Evolutionary conservation across 2,329 filamentous ascomycete species (phyloP).

Genomic region (Dryadomyces quercus-mongolicae): DNA sequence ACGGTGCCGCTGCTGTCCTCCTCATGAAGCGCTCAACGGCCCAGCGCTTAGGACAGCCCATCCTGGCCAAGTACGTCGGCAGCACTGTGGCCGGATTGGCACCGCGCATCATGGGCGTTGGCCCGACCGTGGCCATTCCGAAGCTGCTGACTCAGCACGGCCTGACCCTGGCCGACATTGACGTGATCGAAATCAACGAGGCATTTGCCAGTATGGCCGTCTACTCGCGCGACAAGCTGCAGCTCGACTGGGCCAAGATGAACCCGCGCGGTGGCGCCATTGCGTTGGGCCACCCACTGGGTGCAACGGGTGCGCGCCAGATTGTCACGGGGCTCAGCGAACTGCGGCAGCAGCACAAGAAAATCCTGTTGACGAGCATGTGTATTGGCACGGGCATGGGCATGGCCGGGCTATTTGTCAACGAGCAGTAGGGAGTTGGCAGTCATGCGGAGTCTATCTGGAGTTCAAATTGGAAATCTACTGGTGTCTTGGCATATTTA

Average conservation of each 20-base stretch:
- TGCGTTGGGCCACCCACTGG: slow-evolving; percentile 60
- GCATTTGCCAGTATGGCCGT: slow-evolving; percentile 97
- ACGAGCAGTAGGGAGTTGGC: slow-evolving; percentile 9
- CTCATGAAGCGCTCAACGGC: slow-evolving; percentile 93
- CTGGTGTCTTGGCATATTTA: too few relatives aligned
- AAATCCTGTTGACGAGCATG: slow-evolving; percentile 87
- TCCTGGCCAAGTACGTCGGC: slow-evolving; percentile 88
- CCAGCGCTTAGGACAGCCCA: slow-evolving; percentile 74
- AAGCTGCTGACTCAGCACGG: slow-evolving; percentile 78
- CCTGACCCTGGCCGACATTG: slow-evolving; percentile 68
- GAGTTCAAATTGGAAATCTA: not conserved
- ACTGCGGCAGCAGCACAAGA: slow-evolving; percentile 73
- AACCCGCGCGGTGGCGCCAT: slow-evolving; percentile 75
- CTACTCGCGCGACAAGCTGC: slow-evolving; percentile 69
- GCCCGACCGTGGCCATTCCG: slow-evolving; percentile 58
- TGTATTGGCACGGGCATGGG: slow-evolving; percentile 61
- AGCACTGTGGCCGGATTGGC: slow-evolving; percentile 83
- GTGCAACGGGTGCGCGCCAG: slow-evolving; percentile 64
- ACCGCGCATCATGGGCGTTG: slow-evolving; percentile 94
- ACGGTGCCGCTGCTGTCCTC: slow-evolving; percentile 80
- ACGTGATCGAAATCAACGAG: slow-evolving; percentile 92
- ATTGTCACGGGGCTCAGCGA: slow-evolving; percentile 87
- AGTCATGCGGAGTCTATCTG: not conserved
- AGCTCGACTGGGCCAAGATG: slow-evolving; percentile 63
- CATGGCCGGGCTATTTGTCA: slow-evolving; percentile 49